Conservation (phyloP, 768 basidiomycete genomes). For the Russula olivacea region DNA sequence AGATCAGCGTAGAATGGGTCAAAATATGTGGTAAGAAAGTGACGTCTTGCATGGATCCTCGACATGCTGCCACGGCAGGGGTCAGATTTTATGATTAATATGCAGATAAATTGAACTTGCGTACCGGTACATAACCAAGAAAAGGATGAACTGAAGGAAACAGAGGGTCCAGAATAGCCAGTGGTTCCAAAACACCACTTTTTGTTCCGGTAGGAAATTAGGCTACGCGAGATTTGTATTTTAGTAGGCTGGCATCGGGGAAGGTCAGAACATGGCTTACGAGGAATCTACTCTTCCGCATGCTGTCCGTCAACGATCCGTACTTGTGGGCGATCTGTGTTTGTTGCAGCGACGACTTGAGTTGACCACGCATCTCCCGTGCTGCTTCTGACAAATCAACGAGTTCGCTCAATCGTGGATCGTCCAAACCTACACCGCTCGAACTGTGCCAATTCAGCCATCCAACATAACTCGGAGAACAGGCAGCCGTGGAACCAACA, state of each 20-base stretch:
- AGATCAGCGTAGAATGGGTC: conserved; percentile 74
- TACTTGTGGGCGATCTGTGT: conserved; percentile 35
- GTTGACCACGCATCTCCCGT: conserved; percentile 43
- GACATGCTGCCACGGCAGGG: conserved; percentile 37
- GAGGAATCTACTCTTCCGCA: conserved; percentile 35
- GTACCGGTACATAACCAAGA: conserved; percentile 55
- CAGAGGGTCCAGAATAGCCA: conserved; percentile 36
- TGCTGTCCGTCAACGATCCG: conserved; percentile 33
- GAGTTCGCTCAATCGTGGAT: conserved; percentile 44
- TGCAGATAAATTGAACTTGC: conserved; percentile 19
- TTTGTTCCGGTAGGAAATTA: conserved; percentile 19
- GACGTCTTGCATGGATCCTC: conserved; percentile 41
- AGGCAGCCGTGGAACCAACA: conserved; percentile 11
- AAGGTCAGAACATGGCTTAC: conserved; percentile 31
- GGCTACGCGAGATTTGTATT: conserved; percentile 17
- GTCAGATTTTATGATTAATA: not conserved
- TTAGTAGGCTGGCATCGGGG: not conserved
- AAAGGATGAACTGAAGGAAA: conserved; percentile 42
- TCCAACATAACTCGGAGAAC: conserved; percentile 8
- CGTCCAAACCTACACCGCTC: conserved; percentile 35
- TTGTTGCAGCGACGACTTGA: conserved; percentile 39
- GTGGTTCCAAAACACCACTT: conserved; percentile 25
- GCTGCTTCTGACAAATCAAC: conserved; percentile 49
- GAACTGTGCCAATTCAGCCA: conserved; percentile 33
- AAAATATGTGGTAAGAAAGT: conserved; percentile 70